These are phyloP conservation scores for Monosporascus sp. DNA, from an alignment of 2,329 filamentous ascomycete genomes.

Conservation along the genomic window DNA sequence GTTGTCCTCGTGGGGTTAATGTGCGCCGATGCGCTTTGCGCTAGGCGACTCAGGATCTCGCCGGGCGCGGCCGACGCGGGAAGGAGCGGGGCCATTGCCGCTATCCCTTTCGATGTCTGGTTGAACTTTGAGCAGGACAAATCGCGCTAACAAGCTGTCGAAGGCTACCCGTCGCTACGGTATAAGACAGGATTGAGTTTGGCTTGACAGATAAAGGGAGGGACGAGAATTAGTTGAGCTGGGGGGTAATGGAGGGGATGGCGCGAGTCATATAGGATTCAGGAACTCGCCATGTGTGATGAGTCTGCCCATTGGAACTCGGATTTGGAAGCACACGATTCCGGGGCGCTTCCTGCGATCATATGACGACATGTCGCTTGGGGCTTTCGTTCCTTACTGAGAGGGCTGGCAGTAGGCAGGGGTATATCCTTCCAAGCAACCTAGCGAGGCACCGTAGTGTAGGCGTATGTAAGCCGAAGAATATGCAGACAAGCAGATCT, in stretches of 20 bases:
- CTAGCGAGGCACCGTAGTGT: not conserved
- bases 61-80: not conserved
- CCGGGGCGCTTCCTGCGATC: not conserved
- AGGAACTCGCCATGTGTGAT: not conserved
- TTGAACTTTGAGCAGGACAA: not conserved
- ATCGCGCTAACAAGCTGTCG: not conserved
- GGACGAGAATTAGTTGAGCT: not conserved
- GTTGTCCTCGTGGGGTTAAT: constrained; percentile 18
- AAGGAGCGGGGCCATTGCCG: not conserved
- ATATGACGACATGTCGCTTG: not conserved
- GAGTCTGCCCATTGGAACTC: not conserved
- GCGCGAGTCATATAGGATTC: not conserved
- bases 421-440: not conserved
- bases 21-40: constrained; percentile 2
- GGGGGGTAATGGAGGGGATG: not conserved
- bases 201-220: not conserved
- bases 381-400: not conserved
- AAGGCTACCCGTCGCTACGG: not conserved
- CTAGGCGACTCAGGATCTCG: not conserved
- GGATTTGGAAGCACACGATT: not conserved
- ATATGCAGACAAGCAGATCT: not conserved
- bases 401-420: not conserved
- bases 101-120: not conserved
- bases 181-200: not conserved
- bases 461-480: not conserved